Evolutionary conservation across 139 green algal species (phyloP).

Genomic region (Coelastrella sp.): DNA sequence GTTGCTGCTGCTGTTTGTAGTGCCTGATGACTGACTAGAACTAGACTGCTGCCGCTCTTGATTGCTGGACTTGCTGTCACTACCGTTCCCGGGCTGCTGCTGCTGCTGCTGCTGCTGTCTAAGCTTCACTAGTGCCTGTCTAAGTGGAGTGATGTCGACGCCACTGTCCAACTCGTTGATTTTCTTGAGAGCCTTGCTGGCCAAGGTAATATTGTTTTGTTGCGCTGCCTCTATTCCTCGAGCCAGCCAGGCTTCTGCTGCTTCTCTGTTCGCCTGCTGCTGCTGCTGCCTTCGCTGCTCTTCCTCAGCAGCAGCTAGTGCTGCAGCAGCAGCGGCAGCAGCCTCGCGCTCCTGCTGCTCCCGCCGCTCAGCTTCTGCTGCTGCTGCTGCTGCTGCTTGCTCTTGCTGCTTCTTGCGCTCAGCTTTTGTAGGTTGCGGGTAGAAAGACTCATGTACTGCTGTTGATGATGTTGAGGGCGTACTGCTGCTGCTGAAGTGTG

Average conservation of each 20-base stretch:
- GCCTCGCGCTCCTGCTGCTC: background rate
- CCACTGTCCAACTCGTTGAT: background rate
- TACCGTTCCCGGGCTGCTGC: background rate
- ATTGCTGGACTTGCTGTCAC: background rate
- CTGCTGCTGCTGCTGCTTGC: background rate
- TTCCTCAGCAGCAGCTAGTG: background rate
- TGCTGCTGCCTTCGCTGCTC: slow-evolving; percentile 18
- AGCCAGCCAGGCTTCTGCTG: slow-evolving; percentile 22
- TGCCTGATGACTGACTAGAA: background rate
- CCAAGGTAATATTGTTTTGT: background rate
- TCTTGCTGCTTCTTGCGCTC: background rate
- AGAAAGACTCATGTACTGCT: background rate
- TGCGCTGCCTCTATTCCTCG: slow-evolving; percentile 2
- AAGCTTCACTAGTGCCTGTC: background rate
- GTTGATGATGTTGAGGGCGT: background rate
- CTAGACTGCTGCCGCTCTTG: background rate
- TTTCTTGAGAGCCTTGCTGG: slow-evolving; percentile 14
- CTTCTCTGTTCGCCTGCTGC: slow-evolving; percentile 4
- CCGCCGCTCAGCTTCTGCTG: slow-evolving; percentile 3
- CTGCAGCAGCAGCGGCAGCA: background rate
- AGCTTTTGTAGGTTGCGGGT: background rate
- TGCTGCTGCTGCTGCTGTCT: slow-evolving; percentile 39
- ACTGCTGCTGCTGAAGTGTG: background rate
- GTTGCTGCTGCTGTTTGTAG: background rate
- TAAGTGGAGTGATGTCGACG: background rate